Percentiles rank a stretch among this genome's conserved stretches.
phyloP scores from a whole-genome alignment of 192 early-diverging fungal genomes.

The Thamnidium elegans region DNA sequence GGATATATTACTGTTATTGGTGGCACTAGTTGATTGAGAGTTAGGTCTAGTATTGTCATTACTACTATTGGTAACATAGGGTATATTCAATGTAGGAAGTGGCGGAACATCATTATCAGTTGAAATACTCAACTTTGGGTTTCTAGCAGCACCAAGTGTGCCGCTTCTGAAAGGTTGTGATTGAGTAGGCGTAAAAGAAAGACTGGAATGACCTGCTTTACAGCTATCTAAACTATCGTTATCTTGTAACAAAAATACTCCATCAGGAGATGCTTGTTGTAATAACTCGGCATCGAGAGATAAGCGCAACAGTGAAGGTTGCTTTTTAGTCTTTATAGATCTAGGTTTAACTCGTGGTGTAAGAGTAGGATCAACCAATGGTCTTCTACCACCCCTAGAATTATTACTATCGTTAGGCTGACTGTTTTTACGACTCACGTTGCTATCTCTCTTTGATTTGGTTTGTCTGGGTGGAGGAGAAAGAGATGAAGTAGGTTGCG shows the following conservation, averaged over 20 bases:
- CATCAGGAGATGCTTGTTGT: not conserved
- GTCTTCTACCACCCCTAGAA: not conserved
- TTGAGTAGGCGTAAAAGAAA: not conserved
- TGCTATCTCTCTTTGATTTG: conserved; percentile 1
- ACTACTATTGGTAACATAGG: conserved; percentile 1
- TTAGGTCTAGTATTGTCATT: not conserved
- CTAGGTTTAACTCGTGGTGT: conserved; percentile 8
- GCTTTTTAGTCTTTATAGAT: conserved; percentile 4
- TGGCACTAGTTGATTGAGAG: not conserved
- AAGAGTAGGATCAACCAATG: conserved; percentile 10
- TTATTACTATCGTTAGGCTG: too few relatives aligned
- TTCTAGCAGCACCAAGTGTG: conserved; percentile 1
- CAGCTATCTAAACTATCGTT: conserved; percentile 1
- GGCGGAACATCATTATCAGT: not conserved
- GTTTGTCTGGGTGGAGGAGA: conserved; percentile 17
- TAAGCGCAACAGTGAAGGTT: conserved; percentile 1
- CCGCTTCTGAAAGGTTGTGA: conserved; percentile 13
- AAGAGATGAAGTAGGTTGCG: conserved; percentile 4
- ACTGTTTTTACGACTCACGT: not conserved
- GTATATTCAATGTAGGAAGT: conserved; percentile 1
- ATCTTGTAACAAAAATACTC: not conserved
- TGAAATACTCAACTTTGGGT: not conserved
- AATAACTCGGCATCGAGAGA: conserved; percentile 16
- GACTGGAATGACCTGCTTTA: not conserved
- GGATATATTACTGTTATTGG: too few relatives aligned